Evolutionary conservation across 306 rosid species (phyloP), one percentile per base, ranked within the genome.

Genomic region (Cotoneaster glaucophyllus): DNA sequence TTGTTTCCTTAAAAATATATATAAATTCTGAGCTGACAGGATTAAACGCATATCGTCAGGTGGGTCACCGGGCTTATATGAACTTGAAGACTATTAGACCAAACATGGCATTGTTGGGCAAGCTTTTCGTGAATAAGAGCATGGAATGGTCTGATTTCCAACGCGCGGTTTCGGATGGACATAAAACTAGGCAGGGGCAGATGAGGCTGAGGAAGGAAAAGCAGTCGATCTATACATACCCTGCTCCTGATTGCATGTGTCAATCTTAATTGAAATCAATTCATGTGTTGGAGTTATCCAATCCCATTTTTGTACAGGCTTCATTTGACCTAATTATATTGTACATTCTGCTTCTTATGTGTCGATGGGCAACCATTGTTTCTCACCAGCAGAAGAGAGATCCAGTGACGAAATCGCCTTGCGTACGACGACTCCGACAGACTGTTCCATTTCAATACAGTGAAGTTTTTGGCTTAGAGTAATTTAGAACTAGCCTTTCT

Each of bases 161-260:
- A 81, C 74, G 73, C 67, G 82, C 92, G 48, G 96, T 90, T 77
- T 32, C 79, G 24, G 83, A 84, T n/a, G 97, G 97, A 79, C 97
- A 95, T 76, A 84, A 73, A 83, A 90, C 70, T 43, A 90, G 98
- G 83, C 97, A 87, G 83, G 98, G 97, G 21, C 93, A 95, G 86
- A 79, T 90, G 69, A 90, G 90, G 83, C 74, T 85, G 59, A 87
- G 97, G 80, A 95, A 86, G 90, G 92, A 92, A 45, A 86, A 80
- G 83, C 99, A 95, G 65, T 95, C 99, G 52, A 83, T 95, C 68
- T 95, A 95, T 54, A 89, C 99, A 19, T 95, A 95, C 59, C 99
- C 99, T 57, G 92, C 89, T 81, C 97, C 97, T 80, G 90, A 95
- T 80, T 95, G 99, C 86, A 92, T 92, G 92, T 95, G 97, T 82